Evolutionary conservation across 1,284 basidiomycete species (phyloP).

Genomic region (Rhodofomes roseus): DNA sequence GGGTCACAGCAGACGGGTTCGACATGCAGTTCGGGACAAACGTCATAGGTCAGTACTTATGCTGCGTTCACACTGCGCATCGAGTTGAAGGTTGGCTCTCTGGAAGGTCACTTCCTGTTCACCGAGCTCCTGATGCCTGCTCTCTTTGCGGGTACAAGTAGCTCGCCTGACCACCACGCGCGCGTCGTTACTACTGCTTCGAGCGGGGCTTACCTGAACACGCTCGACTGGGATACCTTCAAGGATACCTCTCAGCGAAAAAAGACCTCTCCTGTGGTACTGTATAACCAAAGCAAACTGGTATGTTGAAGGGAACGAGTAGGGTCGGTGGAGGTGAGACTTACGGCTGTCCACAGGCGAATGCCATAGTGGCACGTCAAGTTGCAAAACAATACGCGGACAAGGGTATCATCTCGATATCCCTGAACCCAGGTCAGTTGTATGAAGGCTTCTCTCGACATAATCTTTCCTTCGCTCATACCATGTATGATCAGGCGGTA

Average conservation of each 20-base stretch:
- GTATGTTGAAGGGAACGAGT: constrained; percentile 17
- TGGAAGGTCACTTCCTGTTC: constrained; percentile 43
- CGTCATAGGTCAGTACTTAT: constrained; percentile 34
- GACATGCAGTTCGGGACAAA: constrained; percentile 64
- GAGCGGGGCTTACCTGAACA: constrained; percentile 24
- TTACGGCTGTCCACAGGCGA: constrained; percentile 19
- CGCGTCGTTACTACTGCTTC: constrained; percentile 51
- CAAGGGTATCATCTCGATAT: constrained; percentile 30
- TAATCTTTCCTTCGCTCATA: background rate
- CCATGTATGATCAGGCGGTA: constrained; percentile 11
- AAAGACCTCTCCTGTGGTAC: constrained; percentile 16
- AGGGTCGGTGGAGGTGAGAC: background rate
- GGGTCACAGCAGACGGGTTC: constrained; percentile 49
- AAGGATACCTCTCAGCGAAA: constrained; percentile 25
- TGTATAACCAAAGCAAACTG: constrained; percentile 44
- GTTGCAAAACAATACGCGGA: constrained; percentile 21
- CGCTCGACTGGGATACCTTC: constrained; percentile 27
- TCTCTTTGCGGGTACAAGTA: constrained; percentile 35
- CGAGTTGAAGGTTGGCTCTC: background rate
- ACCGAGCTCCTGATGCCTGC: constrained; percentile 48
- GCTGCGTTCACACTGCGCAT: background rate
- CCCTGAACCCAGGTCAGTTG: constrained; percentile 34
- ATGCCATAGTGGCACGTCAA: constrained; percentile 33
- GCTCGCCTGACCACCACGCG: constrained; percentile 33
- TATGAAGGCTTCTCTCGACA: too few relatives aligned